A percentile compares a stretch with the other conserved stretches of the same genome.
phyloP scores from a whole-genome alignment of 768 basidiomycete species.

The Galerina sulciceps region DNA sequence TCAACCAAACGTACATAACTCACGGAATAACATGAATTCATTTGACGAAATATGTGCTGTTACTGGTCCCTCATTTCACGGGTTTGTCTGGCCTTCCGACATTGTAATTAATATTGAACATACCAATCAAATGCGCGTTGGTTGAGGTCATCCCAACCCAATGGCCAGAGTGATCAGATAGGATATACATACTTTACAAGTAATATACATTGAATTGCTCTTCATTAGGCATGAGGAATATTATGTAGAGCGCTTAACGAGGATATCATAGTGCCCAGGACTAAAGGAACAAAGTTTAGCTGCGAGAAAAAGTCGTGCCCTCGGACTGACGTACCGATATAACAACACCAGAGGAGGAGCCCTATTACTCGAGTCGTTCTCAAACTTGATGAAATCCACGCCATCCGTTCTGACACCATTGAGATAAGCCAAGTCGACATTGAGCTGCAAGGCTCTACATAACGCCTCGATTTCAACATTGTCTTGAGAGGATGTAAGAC shows the following conservation, averaged over 20 bases:
- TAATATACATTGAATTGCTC: too few relatives aligned
- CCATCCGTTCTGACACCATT: conserved; percentile 61
- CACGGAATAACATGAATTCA: too few relatives aligned
- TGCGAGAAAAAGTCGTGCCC: background rate
- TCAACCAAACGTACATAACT: too few relatives aligned
- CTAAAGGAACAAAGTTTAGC: conserved; percentile 37
- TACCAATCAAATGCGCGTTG: too few relatives aligned
- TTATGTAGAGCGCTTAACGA: conserved; percentile 28
- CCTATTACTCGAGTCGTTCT: conserved; percentile 47
- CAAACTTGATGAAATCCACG: conserved; percentile 73
- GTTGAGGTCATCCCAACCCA: too few relatives aligned
- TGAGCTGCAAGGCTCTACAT: conserved; percentile 64
- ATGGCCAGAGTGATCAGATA: too few relatives aligned
- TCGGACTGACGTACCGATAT: conserved; percentile 58
- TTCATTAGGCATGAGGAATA: background rate
- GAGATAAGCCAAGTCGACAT: conserved; percentile 79
- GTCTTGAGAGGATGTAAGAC: conserved; percentile 44
- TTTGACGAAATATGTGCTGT: too few relatives aligned
- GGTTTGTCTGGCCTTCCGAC: too few relatives aligned
- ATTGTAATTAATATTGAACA: too few relatives aligned
- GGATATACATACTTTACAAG: too few relatives aligned
- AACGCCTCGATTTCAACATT: conserved; percentile 85
- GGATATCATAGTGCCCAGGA: conserved; percentile 89
- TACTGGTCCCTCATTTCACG: too few relatives aligned
- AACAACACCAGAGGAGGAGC: conserved; percentile 66